Conservation (phyloP, 1,139 yeast genomes). For the Kurtzmaniella natalensis region DNA sequence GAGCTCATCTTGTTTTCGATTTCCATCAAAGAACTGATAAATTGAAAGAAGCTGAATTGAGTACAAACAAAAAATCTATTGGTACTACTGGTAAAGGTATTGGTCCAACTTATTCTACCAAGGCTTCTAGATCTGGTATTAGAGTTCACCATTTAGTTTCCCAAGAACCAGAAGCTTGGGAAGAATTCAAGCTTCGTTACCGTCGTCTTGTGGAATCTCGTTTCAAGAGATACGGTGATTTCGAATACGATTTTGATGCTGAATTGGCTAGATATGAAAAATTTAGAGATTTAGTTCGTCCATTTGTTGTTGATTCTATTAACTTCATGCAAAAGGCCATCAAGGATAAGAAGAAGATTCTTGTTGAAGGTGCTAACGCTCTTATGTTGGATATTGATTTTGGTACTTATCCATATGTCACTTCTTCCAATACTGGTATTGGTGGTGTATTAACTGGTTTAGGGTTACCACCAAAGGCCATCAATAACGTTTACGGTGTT, state of each 20-base stretch:
- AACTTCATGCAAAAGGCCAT: conserved; percentile 86
- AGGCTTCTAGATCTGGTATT: conserved; percentile 94
- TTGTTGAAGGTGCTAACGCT: conserved; percentile 98
- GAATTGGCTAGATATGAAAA: conserved; percentile 75
- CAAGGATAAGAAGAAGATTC: conserved; percentile 71
- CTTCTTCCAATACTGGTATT: conserved; percentile 92
- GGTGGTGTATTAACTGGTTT: conserved; percentile 98
- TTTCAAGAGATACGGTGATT: conserved; percentile 86
- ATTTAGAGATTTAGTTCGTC: conserved; percentile 70
- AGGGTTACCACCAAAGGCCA: conserved; percentile 85
- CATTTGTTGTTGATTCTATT: conserved; percentile 92
- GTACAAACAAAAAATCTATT: conserved; percentile 80
- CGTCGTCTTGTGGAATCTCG: conserved; percentile 75
- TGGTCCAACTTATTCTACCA: conserved; percentile 97
- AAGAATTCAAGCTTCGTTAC: conserved; percentile 77
- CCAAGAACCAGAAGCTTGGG: conserved; percentile 90
- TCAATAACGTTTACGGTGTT: conserved; percentile 84
- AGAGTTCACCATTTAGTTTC: conserved; percentile 94
- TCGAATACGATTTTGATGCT: conserved; percentile 78
- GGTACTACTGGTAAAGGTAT: conserved; percentile 99
- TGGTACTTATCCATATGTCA: conserved; percentile 97
- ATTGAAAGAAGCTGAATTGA: conserved; percentile 87
- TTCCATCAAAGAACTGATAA: conserved; percentile 97
- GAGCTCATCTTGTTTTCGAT: conserved; percentile 96
- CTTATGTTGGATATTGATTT: conserved; percentile 95